Evolutionary conservation across 495 filamentous ascomycete species (phyloP).

Genomic region (Talaromyces liani): DNA sequence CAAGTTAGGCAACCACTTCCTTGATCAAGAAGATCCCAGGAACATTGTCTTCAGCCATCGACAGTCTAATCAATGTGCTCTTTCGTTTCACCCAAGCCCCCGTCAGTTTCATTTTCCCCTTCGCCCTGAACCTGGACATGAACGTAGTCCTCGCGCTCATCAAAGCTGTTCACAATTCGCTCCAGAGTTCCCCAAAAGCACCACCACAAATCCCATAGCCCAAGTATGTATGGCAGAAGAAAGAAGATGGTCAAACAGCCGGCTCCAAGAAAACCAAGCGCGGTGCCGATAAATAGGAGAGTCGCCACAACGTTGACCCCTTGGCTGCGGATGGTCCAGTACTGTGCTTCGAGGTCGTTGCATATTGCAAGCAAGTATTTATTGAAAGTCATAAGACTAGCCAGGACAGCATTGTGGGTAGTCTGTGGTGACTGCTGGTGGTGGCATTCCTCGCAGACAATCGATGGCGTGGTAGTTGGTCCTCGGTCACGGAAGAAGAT

Average conservation of each 20-base stretch:
- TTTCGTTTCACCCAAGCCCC: background rate
- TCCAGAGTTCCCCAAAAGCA: background rate
- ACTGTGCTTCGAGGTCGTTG: conserved; percentile 1
- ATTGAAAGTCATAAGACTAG: background rate
- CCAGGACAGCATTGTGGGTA: background rate
- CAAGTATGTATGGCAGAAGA: background rate
- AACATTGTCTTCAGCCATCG: background rate
- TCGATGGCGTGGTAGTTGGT: background rate
- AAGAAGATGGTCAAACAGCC: background rate
- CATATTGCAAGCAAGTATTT: background rate
- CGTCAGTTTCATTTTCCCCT: background rate
- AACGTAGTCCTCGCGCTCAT: background rate
- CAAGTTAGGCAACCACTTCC: background rate
- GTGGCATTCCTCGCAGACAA: conserved; percentile 4
- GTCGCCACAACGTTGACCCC: background rate
- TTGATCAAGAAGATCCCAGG: background rate
- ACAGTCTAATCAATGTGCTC: background rate
- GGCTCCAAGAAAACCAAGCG: background rate
- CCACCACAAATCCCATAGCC: background rate
- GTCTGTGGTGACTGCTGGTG: conserved; percentile 1
- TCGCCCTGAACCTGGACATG: no score
- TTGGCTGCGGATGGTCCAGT: background rate
- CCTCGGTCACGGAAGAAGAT: no score
- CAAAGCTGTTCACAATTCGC: background rate
- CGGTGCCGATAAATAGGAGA: background rate